Evolutionary conservation across 2,329 filamentous ascomycete genomes (phyloP).

Genomic region (Penicillium hordei): DNA sequence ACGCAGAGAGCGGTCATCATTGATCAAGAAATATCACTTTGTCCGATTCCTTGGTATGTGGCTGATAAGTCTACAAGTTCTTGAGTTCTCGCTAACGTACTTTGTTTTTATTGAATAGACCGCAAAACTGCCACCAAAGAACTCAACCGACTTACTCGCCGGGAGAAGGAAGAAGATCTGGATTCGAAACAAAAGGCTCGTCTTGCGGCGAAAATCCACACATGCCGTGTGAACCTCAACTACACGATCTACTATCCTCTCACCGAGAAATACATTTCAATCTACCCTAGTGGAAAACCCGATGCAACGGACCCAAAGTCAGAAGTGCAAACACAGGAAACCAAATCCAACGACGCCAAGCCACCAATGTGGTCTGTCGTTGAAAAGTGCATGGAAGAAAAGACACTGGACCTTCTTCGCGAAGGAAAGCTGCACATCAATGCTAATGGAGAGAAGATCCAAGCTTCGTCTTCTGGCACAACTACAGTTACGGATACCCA

Average conservation of each 20-base stretch:
- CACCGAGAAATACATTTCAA: constrained; percentile 58
- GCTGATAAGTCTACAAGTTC: neutral
- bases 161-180: constrained; percentile 41
- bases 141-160: constrained; percentile 35
- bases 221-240: constrained; percentile 59
- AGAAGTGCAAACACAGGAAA: constrained; percentile 23
- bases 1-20: constrained; percentile 52
- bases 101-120: constrained; percentile 26
- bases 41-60: constrained; percentile 60
- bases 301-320: constrained; percentile 13
- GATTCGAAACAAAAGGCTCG: constrained; percentile 27
- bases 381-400: constrained; percentile 46
- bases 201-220: constrained; percentile 44
- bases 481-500: neutral
- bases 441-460: constrained; percentile 15
- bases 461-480: neutral
- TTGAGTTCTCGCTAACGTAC: constrained; percentile 9
- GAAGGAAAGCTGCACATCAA: constrained; percentile 41
- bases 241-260: constrained; percentile 64
- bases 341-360: constrained; percentile 24
- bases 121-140: constrained; percentile 45
- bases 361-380: constrained; percentile 48
- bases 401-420: constrained; percentile 44
- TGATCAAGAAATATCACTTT: constrained; percentile 64
- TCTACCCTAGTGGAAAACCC: constrained; percentile 48